Conservation (phyloP, 2,329 filamentous ascomycete species). For the Scedosporium dehoogii region DNA sequence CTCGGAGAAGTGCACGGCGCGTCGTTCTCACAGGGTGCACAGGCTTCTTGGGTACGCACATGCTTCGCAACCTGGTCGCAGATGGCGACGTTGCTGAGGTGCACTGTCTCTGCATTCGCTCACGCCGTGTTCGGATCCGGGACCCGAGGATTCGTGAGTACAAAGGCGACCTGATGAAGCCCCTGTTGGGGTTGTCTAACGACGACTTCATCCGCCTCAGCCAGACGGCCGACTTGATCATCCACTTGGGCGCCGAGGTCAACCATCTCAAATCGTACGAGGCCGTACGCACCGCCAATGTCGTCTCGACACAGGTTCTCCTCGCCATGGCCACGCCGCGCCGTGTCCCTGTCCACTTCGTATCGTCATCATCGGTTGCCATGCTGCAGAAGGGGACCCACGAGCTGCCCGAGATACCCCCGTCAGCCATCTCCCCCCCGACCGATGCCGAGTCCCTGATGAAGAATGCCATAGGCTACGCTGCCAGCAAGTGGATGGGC, state of each 20-base stretch:
- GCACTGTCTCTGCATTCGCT: constrained; percentile 31
- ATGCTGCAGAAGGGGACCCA: constrained; percentile 6
- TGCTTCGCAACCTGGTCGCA: constrained; percentile 24
- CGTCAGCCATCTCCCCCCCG: no score
- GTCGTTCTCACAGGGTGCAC: constrained; percentile 28
- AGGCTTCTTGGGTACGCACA: constrained; percentile 26
- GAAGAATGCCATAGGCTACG: no score
- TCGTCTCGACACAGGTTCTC: constrained; percentile 23
- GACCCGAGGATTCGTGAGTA: constrained; percentile 12
- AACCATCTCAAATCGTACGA: constrained; percentile 26
- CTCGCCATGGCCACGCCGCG: constrained; percentile 16
- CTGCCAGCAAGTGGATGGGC: no score
- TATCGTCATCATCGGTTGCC: constrained; percentile 15
- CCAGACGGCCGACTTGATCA: constrained; percentile 25
- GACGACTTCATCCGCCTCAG: not conserved
- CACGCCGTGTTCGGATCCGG: not conserved
- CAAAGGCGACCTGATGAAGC: constrained; percentile 17
- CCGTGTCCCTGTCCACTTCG: constrained; percentile 18
- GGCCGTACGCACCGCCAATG: constrained; percentile 22
- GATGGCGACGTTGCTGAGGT: constrained; percentile 22
- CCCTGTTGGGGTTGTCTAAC: constrained; percentile 14
- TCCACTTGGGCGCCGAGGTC: constrained; percentile 39
- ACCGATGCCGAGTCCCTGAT: no score
- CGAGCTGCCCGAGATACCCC: not conserved
- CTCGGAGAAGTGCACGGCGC: constrained; percentile 2